Evolutionary conservation across 495 filamentous ascomycete species (phyloP), one percentile per base, ranked within the genome.

Genomic region (Articulospora tetracladia): DNA sequence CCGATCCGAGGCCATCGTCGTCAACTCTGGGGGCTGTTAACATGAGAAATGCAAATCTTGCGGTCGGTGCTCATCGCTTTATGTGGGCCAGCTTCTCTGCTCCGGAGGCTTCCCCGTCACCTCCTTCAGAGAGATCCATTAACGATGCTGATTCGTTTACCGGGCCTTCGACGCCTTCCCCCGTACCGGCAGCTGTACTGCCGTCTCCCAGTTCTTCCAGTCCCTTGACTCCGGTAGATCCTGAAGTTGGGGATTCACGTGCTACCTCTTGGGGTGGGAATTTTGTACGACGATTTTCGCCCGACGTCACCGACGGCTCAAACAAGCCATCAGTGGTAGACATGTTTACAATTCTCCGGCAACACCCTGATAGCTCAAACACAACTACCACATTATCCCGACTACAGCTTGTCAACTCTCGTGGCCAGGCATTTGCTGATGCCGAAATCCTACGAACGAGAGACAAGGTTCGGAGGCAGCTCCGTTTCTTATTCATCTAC

Each of bases 401-500:
- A 54, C 58, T 66, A 19, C 56, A 55, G 46, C 56, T 61, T 41
- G 34, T 58, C 24, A 68, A 61, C 36, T 65, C 62, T 53, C 48
- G 47, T 44, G 62, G 36, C 55, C 73, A 50, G 23, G 71, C 28
- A 52, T 55, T 60, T 48, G 68, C 13, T 25, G 68, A 69, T 20
- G 61, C 63, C 2, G 63, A 68, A 27, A 66, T 77, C 51, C 60
- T 68, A 0, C 69, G 67, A 7, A 77, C 73, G 23, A 76, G 85
- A 44, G 73, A 78, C 39, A 78, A 77, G 50, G 86, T 88, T 60
- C 79, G 78, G 32, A 80, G 84, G 4, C 89, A 91, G 63, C 74
- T 91, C 12, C 79, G 85, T 47, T 76, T 86, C 27, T 72, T 91
- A 2, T 88, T 91, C 66, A 82, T 86, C 49, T 91, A 92, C 70